Evolutionary conservation across 2,329 filamentous ascomycete genomes (phyloP).

Genomic region (Madurella fahalii): DNA sequence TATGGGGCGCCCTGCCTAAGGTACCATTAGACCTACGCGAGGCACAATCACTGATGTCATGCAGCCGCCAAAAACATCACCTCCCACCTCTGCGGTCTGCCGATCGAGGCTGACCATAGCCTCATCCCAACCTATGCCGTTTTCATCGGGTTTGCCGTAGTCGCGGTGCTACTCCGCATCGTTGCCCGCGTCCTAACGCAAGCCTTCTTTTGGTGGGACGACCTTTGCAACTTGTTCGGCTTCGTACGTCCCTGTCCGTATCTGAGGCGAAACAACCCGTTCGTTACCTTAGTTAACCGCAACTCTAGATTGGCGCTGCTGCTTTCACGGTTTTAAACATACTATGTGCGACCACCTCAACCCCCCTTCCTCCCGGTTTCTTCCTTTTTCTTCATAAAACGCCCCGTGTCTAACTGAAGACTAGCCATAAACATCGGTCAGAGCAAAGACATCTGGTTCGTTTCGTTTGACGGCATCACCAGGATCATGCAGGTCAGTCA

Average conservation of each 20-base stretch:
- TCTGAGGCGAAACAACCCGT: neutral
- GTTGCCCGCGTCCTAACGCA: constrained; percentile 22
- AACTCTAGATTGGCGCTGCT: constrained; percentile 14
- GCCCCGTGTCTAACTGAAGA: neutral
- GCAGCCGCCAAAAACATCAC: constrained; percentile 20
- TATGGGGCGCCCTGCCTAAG: constrained; percentile 1
- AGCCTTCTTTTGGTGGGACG: constrained; percentile 28
- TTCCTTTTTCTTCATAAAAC: too few species aligned
- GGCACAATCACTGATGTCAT: neutral
- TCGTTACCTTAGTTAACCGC: neutral
- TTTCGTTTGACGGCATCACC: constrained; percentile 39
- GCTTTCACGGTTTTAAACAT: constrained; percentile 17
- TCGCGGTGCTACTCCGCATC: constrained; percentile 21
- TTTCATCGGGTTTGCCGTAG: constrained; percentile 19
- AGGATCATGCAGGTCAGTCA: constrained; percentile 32
- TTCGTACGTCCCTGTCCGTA: constrained; percentile 8
- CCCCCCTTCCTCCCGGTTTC: neutral
- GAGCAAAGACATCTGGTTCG: constrained; percentile 49
- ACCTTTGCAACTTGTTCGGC: constrained; percentile 21
- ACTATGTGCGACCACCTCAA: constrained; percentile 1
- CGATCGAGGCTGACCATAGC: constrained; percentile 1
- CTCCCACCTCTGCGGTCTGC: constrained; percentile 11
- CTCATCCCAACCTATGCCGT: constrained; percentile 16
- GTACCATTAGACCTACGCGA: neutral
- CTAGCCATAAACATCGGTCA: constrained; percentile 36